Evolutionary conservation across 2,329 filamentous ascomycete species (phyloP).

Genomic region (Thielaviopsis musarum): DNA sequence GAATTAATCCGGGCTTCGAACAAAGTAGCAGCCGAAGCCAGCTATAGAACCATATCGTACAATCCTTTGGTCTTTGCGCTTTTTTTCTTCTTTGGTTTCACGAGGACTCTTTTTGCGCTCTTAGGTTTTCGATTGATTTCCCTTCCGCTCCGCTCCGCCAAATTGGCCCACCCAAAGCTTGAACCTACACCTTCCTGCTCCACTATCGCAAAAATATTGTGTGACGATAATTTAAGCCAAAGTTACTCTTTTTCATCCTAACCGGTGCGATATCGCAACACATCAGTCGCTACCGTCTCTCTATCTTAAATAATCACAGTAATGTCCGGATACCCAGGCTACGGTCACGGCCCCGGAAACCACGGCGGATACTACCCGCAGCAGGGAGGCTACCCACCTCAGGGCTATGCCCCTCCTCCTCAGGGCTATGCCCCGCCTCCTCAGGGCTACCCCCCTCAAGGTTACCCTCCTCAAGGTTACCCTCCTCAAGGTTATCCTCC

Average conservation of each 20-base stretch:
- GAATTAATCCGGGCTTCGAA: too few relatives aligned
- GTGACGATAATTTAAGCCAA: neutral
- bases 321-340: slow-evolving; percentile 12
- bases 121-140: neutral
- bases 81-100: neutral
- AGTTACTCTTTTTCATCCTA: neutral
- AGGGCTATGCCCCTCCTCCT: slow-evolving; percentile 14
- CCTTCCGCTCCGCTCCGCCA: neutral
- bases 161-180: neutral
- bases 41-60: too few relatives aligned
- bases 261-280: neutral
- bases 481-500: neutral
- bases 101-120: neutral
- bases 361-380: slow-evolving; percentile 13
- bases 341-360: slow-evolving; percentile 14
- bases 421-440: slow-evolving; percentile 12
- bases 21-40: too few relatives aligned
- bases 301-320: neutral
- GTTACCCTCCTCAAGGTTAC: slow-evolving; percentile 7
- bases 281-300: neutral
- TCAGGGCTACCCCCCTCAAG: slow-evolving; percentile 7
- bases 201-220: neutral
- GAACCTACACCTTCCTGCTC: neutral
- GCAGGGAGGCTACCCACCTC: slow-evolving; percentile 14
- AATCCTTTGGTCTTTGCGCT: too few relatives aligned